Evolutionary conservation across 768 basidiomycete genomes (phyloP), one percentile per base, ranked within the genome.

Genomic region (Cantharellus anzutake): DNA sequence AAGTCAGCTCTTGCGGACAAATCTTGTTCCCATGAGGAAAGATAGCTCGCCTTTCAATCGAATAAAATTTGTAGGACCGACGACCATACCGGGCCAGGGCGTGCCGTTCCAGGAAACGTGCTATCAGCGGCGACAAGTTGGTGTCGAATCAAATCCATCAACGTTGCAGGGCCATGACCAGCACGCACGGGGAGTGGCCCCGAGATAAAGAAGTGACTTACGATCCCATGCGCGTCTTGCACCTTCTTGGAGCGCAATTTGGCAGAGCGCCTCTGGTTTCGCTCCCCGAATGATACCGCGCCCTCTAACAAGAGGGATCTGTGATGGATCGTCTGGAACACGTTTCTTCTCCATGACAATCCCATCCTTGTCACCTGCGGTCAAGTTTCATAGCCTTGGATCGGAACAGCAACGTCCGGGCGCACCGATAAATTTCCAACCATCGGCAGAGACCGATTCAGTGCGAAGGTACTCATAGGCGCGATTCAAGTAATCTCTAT

Each of bases 291-390:
- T 60, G n/a, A 53, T 56, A 3, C 62, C 63, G 11, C 57, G 44
- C 39, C 65, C 60, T 5, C 62, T 20, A 40, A 66, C 62, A 44
- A 65, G 35, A 4, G 63, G 59, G 51, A 65, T 38, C 29, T 60
- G 44, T 40, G 60, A 56, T 44, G 52, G n/a, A 56, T 63, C 60
- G n/a, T 61, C 62, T 16, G 53, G 42, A 16, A 63, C 51, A 41
- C 57, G n/a, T 44, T 64, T 60, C 57, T 63, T 59, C 62, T 66
- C 60, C 42, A 63, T 42, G 42, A 55, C n/a, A 48, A 63, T 55
- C 40, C 61, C 57, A 51, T 62, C 57, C 62, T 63, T 59, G 37
- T 59, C 41, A 56, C 40, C 62, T 63, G 42, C 37, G 42, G 4
- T 7, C n/a, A 60, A 29, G 38, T n/a, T 20, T 60, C 20, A 4